These are phyloP conservation scores for Endocladia muricata DNA, from an alignment of 31 red algal species.

Conservation along the genomic window DNA sequence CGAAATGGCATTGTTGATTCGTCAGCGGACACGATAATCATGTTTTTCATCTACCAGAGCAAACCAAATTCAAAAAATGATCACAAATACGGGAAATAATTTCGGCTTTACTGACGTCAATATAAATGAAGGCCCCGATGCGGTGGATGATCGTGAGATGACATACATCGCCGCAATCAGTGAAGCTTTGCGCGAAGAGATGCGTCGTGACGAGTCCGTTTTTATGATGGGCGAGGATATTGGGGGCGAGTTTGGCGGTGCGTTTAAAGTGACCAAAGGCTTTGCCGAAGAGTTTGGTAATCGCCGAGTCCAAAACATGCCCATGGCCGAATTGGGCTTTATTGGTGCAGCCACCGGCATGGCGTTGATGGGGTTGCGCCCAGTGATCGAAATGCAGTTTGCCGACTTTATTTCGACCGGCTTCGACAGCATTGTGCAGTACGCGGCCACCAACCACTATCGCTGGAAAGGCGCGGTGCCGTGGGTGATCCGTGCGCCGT, in stretches of 20 bases:
- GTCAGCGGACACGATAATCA: too few species aligned
- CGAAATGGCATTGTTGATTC: too few species aligned
- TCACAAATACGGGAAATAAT: too few species aligned
- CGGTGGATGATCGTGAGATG: too few species aligned
- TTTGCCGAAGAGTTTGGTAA: slow-evolving; percentile 1
- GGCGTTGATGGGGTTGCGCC: not conserved
- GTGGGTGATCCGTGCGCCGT: slow-evolving; percentile 51
- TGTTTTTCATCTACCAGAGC: too few species aligned
- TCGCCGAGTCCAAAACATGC: slow-evolving; percentile 4
- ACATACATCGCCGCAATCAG: not conserved
- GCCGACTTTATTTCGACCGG: slow-evolving; percentile 56
- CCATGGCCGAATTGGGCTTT: not conserved
- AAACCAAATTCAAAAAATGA: too few species aligned
- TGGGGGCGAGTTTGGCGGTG: slow-evolving; percentile 47
- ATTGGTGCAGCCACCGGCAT: not conserved
- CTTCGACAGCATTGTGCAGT: slow-evolving; percentile 62
- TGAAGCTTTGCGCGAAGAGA: not conserved
- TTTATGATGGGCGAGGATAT: slow-evolving; percentile 87
- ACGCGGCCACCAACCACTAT: slow-evolving; percentile 65
- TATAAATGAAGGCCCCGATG: too few species aligned
- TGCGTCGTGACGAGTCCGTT: slow-evolving; percentile 33
- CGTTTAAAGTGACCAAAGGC: not conserved
- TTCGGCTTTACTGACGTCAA: too few species aligned
- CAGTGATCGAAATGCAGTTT: slow-evolving; percentile 24
- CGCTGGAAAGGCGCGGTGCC: slow-evolving; percentile 55